Conservation (phyloP, 176 grass and related monocot genomes). For the Triticum urartu region DNA sequence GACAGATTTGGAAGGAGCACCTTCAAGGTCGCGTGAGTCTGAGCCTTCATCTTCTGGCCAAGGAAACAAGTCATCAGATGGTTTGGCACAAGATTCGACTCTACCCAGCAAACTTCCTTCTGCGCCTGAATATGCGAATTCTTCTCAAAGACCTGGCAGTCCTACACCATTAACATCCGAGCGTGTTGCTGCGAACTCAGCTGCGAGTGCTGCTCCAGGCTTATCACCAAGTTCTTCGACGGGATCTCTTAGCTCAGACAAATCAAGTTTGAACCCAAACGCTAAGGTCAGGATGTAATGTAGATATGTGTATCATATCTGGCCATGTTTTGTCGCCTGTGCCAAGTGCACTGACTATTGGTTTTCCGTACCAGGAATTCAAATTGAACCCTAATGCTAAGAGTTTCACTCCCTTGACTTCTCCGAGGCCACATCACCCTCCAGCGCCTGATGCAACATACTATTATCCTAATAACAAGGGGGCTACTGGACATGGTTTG, state of each 20-base stretch:
- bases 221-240: constrained; percentile 66
- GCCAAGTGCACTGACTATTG: background rate
- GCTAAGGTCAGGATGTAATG: constrained; percentile 49
- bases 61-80: constrained; percentile 34
- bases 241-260: constrained; percentile 63
- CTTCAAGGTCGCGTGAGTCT: constrained; percentile 37
- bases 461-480: constrained; percentile 66
- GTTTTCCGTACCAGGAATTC: constrained; percentile 56
- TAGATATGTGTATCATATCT: constrained; percentile 1
- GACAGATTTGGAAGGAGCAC: constrained; percentile 36
- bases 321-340: background rate
- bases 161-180: constrained; percentile 52
- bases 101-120: constrained; percentile 44
- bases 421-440: constrained; percentile 41
- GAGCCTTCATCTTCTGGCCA: constrained; percentile 41
- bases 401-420: constrained; percentile 52
- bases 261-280: constrained; percentile 61
- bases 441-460: constrained; percentile 54
- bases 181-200: constrained; percentile 43
- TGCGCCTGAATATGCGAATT: constrained; percentile 22
- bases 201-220: constrained; percentile 44
- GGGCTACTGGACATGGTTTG: constrained; percentile 43
- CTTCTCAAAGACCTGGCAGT: constrained; percentile 44
- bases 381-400: constrained; percentile 72
- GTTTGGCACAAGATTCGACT: constrained; percentile 19